phyloP scores from a whole-genome alignment of 805 yeast genomes.

The Saccharomycopsis sp. region DNA sequence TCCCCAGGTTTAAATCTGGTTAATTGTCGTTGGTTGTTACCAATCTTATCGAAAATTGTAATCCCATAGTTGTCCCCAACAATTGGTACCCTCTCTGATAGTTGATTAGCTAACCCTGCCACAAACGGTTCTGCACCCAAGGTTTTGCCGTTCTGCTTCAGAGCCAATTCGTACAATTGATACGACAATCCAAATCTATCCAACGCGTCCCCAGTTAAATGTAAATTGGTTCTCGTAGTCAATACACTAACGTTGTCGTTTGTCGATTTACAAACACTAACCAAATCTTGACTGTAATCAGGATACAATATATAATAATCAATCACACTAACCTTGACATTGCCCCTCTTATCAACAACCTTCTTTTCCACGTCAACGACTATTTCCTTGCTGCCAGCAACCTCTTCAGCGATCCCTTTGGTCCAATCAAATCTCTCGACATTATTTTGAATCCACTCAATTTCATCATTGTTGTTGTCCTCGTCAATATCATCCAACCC shows the following conservation, averaged over 20 bases:
- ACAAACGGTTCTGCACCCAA: neutral
- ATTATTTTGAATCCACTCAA: neutral
- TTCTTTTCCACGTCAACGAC: constrained; percentile 61
- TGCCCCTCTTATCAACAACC: constrained; percentile 49
- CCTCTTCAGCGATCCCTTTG: neutral
- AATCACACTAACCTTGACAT: constrained; percentile 38
- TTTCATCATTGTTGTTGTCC: neutral
- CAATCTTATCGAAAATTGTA: neutral
- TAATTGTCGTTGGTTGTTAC: neutral
- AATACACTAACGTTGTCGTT: too few species aligned
- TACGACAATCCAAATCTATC: neutral
- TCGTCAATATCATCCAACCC: neutral
- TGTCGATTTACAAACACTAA: constrained; percentile 44
- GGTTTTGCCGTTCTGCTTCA: constrained; percentile 27
- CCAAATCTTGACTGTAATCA: constrained; percentile 48
- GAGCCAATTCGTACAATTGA: constrained; percentile 30
- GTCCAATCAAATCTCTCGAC: neutral
- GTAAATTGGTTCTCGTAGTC: neutral
- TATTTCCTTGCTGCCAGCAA: constrained; percentile 37
- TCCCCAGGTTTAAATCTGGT: constrained; percentile 61
- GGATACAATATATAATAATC: constrained; percentile 68
- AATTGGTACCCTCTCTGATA: neutral
- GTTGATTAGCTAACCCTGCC: neutral
- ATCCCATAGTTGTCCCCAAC: neutral
- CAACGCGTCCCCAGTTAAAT: neutral